phyloP scores from a whole-genome alignment of 2,329 filamentous ascomycete genomes.

The Fusarium bactridioides region DNA sequence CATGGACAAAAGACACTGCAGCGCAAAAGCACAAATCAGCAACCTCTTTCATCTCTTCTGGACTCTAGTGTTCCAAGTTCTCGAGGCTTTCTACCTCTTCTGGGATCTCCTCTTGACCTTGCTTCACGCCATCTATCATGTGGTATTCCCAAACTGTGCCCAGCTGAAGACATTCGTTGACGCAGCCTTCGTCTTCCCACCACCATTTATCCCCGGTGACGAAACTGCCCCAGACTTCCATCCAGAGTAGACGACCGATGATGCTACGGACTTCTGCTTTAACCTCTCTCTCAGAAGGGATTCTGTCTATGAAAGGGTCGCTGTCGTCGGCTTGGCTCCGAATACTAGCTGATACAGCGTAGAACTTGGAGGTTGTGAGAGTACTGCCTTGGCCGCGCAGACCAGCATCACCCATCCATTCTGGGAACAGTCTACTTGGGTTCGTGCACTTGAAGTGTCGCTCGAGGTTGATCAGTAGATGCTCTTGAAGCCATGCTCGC shows the following conservation, averaged over 20 bases:
- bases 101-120: slow-evolving; percentile 37
- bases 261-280: slow-evolving; percentile 60
- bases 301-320: slow-evolving; percentile 36
- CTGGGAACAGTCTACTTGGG: slow-evolving; percentile 65
- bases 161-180: slow-evolving; percentile 62
- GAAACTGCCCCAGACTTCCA: slow-evolving; percentile 65
- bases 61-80: not conserved
- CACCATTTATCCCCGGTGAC: slow-evolving; percentile 63
- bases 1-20: not conserved
- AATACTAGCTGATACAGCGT: slow-evolving; percentile 51
- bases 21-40: slow-evolving; percentile 2
- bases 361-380: slow-evolving; percentile 58
- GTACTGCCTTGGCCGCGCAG: slow-evolving; percentile 59
- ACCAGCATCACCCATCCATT: slow-evolving; percentile 65
- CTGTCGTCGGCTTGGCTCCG: slow-evolving; percentile 28
- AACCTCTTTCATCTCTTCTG: not conserved
- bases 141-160: slow-evolving; percentile 68
- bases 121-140: slow-evolving; percentile 64
- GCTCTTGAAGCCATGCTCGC: slow-evolving; percentile 67
- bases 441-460: slow-evolving; percentile 65
- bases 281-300: slow-evolving; percentile 41
- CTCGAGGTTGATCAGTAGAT: slow-evolving; percentile 67
- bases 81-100: not conserved
- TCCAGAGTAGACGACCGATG: slow-evolving; percentile 66
- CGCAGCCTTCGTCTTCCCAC: slow-evolving; percentile 66